Conservation (phyloP, 257 asterid genomes). For the Solanum virginianum region DNA sequence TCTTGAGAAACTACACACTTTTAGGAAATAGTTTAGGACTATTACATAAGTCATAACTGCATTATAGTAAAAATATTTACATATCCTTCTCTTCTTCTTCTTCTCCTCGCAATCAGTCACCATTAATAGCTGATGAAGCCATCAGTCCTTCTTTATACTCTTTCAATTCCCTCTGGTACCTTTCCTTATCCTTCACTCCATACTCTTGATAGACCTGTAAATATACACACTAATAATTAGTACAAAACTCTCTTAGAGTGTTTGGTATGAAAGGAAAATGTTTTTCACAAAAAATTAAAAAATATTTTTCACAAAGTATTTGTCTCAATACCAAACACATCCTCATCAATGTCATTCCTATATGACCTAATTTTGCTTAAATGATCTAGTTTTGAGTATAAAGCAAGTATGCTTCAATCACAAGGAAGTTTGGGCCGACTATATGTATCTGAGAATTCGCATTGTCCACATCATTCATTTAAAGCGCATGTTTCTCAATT, state of each 20-base stretch:
- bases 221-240: neutral
- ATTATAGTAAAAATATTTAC: neutral
- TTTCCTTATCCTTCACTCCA: constrained; percentile 61
- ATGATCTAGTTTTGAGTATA: too few relatives aligned
- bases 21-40: neutral
- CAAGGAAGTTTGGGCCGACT: neutral
- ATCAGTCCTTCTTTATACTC: constrained; percentile 45
- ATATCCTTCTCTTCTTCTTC: neutral
- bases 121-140: neutral
- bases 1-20: neutral
- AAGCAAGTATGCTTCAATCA: neutral
- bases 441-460: neutral
- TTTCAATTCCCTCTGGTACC: constrained; percentile 47
- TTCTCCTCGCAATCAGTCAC: neutral
- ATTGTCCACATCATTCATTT: neutral
- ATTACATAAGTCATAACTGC: neutral
- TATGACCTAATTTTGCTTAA: neutral
- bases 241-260: neutral
- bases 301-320: neutral
- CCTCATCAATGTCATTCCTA: neutral
- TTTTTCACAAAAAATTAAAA: neutral
- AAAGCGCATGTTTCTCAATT: neutral
- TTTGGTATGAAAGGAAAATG: neutral
- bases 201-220: constrained; percentile 54
- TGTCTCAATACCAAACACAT: neutral